Conservation (phyloP, 2,329 filamentous ascomycete genomes). For the Bipolaris cookei region DNA sequence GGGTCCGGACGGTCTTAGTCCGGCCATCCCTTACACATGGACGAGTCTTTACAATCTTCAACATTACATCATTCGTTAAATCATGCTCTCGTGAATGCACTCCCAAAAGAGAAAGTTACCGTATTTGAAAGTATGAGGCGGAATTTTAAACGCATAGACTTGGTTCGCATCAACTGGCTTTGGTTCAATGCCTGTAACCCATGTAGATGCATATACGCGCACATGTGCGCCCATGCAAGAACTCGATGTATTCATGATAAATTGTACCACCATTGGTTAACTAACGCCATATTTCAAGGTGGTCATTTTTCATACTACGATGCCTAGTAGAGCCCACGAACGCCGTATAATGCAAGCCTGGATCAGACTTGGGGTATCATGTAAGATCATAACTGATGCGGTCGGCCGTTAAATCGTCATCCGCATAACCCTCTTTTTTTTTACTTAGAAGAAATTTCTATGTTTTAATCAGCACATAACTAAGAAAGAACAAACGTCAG, state of each 20-base stretch:
- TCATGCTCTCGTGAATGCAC: too few species aligned
- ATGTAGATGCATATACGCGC: neutral
- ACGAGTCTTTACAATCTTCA: neutral
- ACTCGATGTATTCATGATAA: neutral
- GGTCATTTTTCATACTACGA: slow-evolving; percentile 12
- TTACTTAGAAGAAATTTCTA: slow-evolving; percentile 36
- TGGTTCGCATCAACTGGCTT: neutral
- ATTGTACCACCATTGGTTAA: neutral
- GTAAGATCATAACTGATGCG: slow-evolving; percentile 31
- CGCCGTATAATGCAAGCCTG: slow-evolving; percentile 37
- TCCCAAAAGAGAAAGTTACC: neutral
- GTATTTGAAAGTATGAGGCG: neutral
- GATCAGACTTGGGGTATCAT: slow-evolving; percentile 38
- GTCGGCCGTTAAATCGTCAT: slow-evolving; percentile 28
- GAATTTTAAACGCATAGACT: neutral
- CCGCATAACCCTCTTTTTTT: neutral
- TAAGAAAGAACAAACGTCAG: neutral
- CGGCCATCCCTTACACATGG: neutral
- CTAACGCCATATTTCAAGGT: slow-evolving; percentile 7
- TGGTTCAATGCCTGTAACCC: neutral
- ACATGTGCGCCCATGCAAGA: neutral
- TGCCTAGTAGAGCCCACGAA: slow-evolving; percentile 21
- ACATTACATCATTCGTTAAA: neutral
- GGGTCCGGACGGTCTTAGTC: slow-evolving; percentile 14
- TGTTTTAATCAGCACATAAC: neutral